Conservation (phyloP, 805 yeast genomes). For the Starmerella roubikii region DNA sequence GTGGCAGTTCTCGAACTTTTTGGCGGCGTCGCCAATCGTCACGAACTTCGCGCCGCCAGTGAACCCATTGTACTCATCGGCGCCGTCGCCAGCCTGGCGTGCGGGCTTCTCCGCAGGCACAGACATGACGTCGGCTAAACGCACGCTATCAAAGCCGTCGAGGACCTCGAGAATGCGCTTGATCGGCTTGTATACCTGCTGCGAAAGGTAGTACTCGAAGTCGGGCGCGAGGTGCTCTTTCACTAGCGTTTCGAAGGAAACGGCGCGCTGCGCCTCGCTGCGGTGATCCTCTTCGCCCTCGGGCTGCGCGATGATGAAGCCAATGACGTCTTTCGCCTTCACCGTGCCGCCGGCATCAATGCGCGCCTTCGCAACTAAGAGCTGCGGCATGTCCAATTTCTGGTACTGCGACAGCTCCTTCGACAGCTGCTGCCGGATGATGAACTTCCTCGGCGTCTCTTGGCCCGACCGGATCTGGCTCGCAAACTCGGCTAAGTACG, state of each 20-base stretch:
- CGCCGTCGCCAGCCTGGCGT: constrained; percentile 64
- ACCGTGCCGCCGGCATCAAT: constrained; percentile 73
- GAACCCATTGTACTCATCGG: constrained; percentile 30
- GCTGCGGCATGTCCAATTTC: constrained; percentile 40
- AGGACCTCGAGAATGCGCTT: constrained; percentile 74
- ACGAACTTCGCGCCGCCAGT: constrained; percentile 1
- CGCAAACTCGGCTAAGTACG: constrained; percentile 48
- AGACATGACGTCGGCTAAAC: constrained; percentile 66
- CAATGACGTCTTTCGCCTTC: constrained; percentile 78
- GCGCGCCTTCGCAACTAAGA: constrained; percentile 77
- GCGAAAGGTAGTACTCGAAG: constrained; percentile 63
- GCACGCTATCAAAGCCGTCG: constrained; percentile 70
- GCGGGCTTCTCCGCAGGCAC: constrained; percentile 35
- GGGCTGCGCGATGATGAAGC: constrained; percentile 62
- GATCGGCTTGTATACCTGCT: constrained; percentile 82
- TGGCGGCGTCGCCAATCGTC: constrained; percentile 37
- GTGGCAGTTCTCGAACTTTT: constrained; percentile 59
- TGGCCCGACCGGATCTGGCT: constrained; percentile 45
- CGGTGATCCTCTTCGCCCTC: constrained; percentile 23
- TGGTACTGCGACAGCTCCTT: constrained; percentile 80
- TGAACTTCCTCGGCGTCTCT: constrained; percentile 51
- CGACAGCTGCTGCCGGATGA: constrained; percentile 75
- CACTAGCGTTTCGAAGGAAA: constrained; percentile 58
- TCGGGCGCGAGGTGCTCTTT: constrained; percentile 52
- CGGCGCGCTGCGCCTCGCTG: constrained; percentile 66